Evolutionary conservation across 2,329 filamentous ascomycete species (phyloP).

Genomic region (Calonectria naviculata): DNA sequence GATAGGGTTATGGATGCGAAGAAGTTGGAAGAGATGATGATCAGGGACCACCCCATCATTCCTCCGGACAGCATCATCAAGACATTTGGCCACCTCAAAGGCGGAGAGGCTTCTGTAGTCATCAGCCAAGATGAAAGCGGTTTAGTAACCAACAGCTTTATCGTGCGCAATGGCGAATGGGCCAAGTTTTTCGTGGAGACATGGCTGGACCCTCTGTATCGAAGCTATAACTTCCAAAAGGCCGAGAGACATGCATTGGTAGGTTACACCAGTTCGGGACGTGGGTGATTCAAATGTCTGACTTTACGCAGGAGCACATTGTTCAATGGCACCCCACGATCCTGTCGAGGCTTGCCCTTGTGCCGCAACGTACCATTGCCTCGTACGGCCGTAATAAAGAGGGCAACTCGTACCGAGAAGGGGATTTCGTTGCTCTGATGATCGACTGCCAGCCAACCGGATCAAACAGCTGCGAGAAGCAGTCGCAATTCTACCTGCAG

Average conservation of each 20-base stretch:
- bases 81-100: constrained; percentile 86
- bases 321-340: constrained; percentile 98
- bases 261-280: constrained; percentile 44
- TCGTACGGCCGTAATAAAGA: constrained; percentile 72
- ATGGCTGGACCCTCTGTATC: constrained; percentile 96
- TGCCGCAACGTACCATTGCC: constrained; percentile 89
- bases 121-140: constrained; percentile 88
- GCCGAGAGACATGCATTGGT: constrained; percentile 92
- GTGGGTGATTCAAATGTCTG: constrained; percentile 30
- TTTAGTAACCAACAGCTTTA: constrained; percentile 79
- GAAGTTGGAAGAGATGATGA: constrained; percentile 81
- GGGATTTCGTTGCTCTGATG: constrained; percentile 87
- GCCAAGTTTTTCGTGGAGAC: constrained; percentile 92
- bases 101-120: constrained; percentile 82
- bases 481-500: constrained; percentile 67
- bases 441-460: constrained; percentile 73
- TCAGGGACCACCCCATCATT: constrained; percentile 86
- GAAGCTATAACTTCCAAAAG: constrained; percentile 96
- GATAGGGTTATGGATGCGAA: constrained; percentile 75
- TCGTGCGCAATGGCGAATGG: constrained; percentile 89
- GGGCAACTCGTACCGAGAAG: constrained; percentile 79
- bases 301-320: constrained; percentile 76
- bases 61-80: constrained; percentile 97
- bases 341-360: constrained; percentile 85
- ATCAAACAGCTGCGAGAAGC: constrained; percentile 74